Base-by-base conservation (phyloP, 2,329 filamentous ascomycete species). In the Aspergillus ochraceoroseus region DNA sequence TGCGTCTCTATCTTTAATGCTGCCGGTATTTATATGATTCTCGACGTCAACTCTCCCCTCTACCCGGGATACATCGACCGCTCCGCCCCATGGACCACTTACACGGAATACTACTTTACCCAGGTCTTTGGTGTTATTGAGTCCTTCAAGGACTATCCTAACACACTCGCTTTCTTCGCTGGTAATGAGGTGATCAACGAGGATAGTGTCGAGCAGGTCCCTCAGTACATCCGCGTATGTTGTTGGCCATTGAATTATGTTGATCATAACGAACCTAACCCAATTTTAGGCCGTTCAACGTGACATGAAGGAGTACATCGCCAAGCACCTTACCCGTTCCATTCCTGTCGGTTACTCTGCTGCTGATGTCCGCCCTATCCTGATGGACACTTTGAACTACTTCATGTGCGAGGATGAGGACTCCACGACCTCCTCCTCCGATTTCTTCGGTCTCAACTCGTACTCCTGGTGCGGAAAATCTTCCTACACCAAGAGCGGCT, bases 111-210 rank as follows among this genome's bases (percentile, higher is more conserved):
- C 34, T 81, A 81, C 56, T 68, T 80, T 41, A 61, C 65, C 41
- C 75, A 78, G 50, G 72, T 79, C 49, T 83, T 82, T 55, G 70
- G 71, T 44, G 70, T 83, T 25, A 74, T 84, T 25, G 79, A 84
- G 60, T 76, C 75, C 4, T 83, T 84, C 71, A 82, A 81, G 60
- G 63, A 70, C 52, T 83, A 78, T 62, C 76, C 78, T 41, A 83
- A 84, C 62, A 74, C 74, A 2, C 67, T 83, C 17, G 80, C 73
- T 26, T 83, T 83, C 70, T 82, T 85, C 59, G 71, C 76, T 18
- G 80, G 77, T 23, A 84, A 85, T 56, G 80, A 83, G 61, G 75
- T 83, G 34, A 82, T 83, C 66, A 81, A 82, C 53, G 74, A 82
- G 55, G 58, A 77, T 7, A 77, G 72, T 32, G 66, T 68, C 19